Evolutionary conservation across 202 grass and related monocot genomes (phyloP).

Genomic region (Schoenoplectus triqueter): DNA sequence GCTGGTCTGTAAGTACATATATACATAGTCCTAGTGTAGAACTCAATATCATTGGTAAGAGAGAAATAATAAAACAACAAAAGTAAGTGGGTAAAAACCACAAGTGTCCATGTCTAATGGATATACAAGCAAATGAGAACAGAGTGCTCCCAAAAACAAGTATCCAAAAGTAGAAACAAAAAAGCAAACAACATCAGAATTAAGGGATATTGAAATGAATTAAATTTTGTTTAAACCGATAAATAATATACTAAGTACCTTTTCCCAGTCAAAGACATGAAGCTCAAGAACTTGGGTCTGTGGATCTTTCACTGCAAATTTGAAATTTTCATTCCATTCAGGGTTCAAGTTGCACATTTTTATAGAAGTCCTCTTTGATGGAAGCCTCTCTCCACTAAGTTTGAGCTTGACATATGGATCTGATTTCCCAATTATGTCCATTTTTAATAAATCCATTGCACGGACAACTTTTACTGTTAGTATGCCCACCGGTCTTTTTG

Average conservation of each 20-base stretch:
- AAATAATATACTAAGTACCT: constrained; percentile 51
- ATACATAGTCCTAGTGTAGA: neutral
- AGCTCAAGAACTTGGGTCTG: constrained; percentile 85
- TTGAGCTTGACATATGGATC: constrained; percentile 93
- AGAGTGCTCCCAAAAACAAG: neutral
- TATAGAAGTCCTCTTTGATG: constrained; percentile 82
- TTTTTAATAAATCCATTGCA: constrained; percentile 85
- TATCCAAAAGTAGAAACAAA: neutral
- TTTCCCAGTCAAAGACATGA: constrained; percentile 95
- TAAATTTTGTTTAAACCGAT: neutral
- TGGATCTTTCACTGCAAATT: constrained; percentile 88
- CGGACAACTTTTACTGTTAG: constrained; percentile 78
- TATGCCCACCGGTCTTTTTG: constrained; percentile 83
- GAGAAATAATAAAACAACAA: neutral
- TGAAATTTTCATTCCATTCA: constrained; percentile 96
- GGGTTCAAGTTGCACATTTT: constrained; percentile 93
- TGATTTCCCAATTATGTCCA: constrained; percentile 94
- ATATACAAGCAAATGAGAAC: neutral
- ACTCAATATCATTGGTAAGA: neutral
- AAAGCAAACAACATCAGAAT: neutral
- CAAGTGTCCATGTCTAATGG: neutral
- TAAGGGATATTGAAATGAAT: neutral
- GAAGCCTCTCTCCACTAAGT: constrained; percentile 74
- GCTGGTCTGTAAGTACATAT: neutral
- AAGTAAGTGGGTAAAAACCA: neutral